phyloP scores from a whole-genome alignment of 2,329 filamentous ascomycete genomes.

The Talaromyces marneffei region DNA sequence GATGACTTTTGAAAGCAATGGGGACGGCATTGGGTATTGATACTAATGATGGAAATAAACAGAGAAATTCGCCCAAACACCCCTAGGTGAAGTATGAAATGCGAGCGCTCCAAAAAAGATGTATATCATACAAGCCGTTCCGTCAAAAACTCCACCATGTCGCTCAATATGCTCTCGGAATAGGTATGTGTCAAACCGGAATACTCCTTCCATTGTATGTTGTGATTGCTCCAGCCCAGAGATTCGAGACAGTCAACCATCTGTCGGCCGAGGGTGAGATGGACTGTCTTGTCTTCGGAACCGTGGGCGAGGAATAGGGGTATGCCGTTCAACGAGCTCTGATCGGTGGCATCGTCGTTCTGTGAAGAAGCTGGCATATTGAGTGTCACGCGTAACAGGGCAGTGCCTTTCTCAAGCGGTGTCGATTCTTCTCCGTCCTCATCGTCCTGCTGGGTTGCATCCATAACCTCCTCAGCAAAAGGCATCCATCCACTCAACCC shows the following conservation, averaged over 20 bases:
- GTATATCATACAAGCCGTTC: conserved; percentile 6
- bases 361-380: not conserved
- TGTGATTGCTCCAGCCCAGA: not conserved
- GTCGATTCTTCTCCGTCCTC: not conserved
- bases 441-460: not conserved
- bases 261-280: not conserved
- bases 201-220: conserved; percentile 1
- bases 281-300: not conserved
- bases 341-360: not conserved
- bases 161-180: conserved; percentile 5
- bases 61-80: not conserved
- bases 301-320: conserved; percentile 9
- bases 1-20: not conserved
- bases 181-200: not conserved
- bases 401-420: not conserved
- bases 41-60: no score
- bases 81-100: not conserved
- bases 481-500: conserved; percentile 12
- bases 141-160: conserved; percentile 6
- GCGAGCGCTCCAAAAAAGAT: not conserved
- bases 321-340: not conserved
- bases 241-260: not conserved
- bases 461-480: not conserved
- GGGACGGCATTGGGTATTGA: not conserved
- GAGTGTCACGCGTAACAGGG: not conserved